Base-by-base conservation (phyloP, 2,329 filamentous ascomycete genomes). In the Epichloe uncinata region DNA sequence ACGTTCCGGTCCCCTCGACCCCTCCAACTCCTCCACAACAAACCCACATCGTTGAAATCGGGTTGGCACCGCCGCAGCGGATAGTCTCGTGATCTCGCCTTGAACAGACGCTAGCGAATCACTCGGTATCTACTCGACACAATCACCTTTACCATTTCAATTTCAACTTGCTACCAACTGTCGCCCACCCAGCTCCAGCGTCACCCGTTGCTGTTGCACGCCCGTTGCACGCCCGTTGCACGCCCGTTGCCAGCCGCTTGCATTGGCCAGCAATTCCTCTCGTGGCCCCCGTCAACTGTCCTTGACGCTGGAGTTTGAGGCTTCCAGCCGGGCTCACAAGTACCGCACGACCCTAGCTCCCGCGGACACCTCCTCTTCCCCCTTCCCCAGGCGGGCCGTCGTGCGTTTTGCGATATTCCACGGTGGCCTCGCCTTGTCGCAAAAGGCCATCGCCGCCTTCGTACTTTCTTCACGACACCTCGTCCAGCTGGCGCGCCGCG, bases 341-440 rank as follows among this genome's bases (percentile, higher is more conserved):
- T 40, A 35, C 47, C 44, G 42, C 40, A 33, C 47, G 50, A 52
- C 54, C 52, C 54, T n/a, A n/a, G n/a, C n/a, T n/a, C n/a, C n/a
- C n/a, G n/a, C n/a, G n/a, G n/a, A n/a, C n/a, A n/a, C n/a, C n/a
- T n/a, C n/a, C n/a, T n/a, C 36, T n/a, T n/a, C n/a, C n/a, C n/a
- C n/a, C n/a, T n/a, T n/a, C 53, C 18, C 41, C 53, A 51, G 57
- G 51, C 53, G 53, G 54, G 53, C 55, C 53, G 55, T 55, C 52
- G 52, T 55, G 37, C 16, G 15, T 52, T 53, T 47, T 37, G 52
- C 45, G 37, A 18, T 20, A 52, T 20, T 50, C 48, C 50, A 56
- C 57, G 57, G 60, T 58, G 57, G 56, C 51, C 53, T 64, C 54
- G 56, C 57, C 51, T 57, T 57, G 54, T 55, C 51, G 52, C 54